A percentile compares a stretch with the other conserved stretches of the same genome.
These are phyloP conservation scores for Cyclanthera cordifolia DNA, from an alignment of 306 rosid genomes.

Conservation along the genomic window DNA sequence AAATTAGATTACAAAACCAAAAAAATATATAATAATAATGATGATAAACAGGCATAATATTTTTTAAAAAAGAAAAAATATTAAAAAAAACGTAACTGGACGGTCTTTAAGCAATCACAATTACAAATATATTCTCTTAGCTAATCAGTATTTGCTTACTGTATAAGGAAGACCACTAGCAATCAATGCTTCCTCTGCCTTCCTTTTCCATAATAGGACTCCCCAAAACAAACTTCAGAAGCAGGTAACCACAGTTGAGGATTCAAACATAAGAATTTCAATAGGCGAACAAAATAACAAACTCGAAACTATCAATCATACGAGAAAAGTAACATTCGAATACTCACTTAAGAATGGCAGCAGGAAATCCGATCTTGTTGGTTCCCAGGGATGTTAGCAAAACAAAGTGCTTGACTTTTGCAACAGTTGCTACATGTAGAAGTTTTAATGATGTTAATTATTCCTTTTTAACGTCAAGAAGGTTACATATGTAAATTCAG, in stretches of 20 bases:
- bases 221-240: conserved; percentile 83
- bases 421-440: conserved; percentile 50
- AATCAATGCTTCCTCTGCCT: conserved; percentile 85
- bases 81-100: not conserved
- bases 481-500: not conserved
- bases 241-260: conserved; percentile 18
- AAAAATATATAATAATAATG: too few relatives aligned
- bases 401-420: conserved; percentile 66
- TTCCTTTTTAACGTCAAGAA: not conserved
- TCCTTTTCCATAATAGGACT: conserved; percentile 88
- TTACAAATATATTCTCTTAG: conserved; percentile 6
- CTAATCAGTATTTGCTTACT: conserved; percentile 34
- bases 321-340: conserved; percentile 4
- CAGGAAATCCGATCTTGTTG: conserved; percentile 87
- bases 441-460: conserved; percentile 11
- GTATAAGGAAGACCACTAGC: conserved; percentile 90
- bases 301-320: conserved; percentile 11
- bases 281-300: conserved; percentile 1
- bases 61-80: not conserved
- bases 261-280: conserved; percentile 6
- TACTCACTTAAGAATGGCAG: conserved; percentile 89
- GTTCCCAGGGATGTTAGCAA: conserved; percentile 93
- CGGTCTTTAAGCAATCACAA: not conserved
- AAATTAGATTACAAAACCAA: not conserved
- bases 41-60: not conserved